Conservation (phyloP, 345 rosid genomes). For the Pelargonium nanum region DNA sequence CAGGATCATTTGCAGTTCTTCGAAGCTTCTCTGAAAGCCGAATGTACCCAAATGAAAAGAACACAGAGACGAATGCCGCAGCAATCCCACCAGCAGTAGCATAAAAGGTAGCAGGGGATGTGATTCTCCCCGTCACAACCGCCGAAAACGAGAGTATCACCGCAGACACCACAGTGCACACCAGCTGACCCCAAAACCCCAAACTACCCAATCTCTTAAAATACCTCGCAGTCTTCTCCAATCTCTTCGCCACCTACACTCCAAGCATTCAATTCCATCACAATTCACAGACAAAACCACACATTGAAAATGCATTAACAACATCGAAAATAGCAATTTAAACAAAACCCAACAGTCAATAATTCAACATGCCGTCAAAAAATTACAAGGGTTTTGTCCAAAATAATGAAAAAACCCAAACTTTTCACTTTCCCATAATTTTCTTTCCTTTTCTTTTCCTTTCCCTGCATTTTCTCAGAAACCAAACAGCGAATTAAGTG, state of each 20-base stretch:
- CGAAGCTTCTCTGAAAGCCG: slow-evolving; percentile 78
- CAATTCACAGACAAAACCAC: not conserved
- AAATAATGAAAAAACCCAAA: no score
- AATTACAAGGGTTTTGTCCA: not conserved
- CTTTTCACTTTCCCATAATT: not conserved
- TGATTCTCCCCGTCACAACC: slow-evolving; percentile 64
- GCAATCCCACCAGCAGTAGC: slow-evolving; percentile 85
- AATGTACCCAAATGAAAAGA: slow-evolving; percentile 93
- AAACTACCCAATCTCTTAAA: slow-evolving; percentile 82
- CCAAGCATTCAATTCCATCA: not conserved
- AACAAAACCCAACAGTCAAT: no score
- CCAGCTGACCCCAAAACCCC: slow-evolving; percentile 96
- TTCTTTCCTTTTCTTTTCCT: not conserved
- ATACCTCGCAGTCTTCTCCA: slow-evolving; percentile 80
- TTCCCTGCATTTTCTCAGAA: not conserved
- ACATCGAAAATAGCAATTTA: not conserved
- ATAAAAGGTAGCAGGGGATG: slow-evolving; percentile 76
- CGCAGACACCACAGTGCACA: slow-evolving; percentile 74
- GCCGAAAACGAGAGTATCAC: slow-evolving; percentile 82
- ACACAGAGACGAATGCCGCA: slow-evolving; percentile 80
- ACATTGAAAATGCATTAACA: not conserved
- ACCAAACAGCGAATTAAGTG: not conserved
- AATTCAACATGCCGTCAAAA: no score
- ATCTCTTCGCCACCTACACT: slow-evolving; percentile 78
- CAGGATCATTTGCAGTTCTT: slow-evolving; percentile 66